Base-by-base conservation (phyloP, 1,284 basidiomycete genomes). In the Phellinidium pouzarii region DNA sequence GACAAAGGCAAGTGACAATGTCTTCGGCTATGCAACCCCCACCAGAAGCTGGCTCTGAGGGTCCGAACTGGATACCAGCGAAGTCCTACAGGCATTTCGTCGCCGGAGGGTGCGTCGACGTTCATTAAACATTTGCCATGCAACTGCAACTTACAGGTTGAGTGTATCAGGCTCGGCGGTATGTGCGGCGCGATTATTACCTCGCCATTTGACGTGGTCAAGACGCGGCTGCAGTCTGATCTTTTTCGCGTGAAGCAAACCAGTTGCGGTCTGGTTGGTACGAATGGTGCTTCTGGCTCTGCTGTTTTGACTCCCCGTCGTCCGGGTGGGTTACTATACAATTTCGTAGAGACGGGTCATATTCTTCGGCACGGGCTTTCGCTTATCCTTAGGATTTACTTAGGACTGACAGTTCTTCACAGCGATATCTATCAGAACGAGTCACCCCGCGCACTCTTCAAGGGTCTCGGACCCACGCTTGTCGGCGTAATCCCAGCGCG, bases 181-280 rank as follows among this genome's bases (percentile, higher is more conserved):
- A 97, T 99, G 94, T 92, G 92, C 64, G 96, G 95, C 42, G 94
- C 94, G 8, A 90, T 96, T 59, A 87, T 98, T 7, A 99, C 95
- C 0, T 93, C 92, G 34, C 95, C 95, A 0, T 94, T 99, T 61
- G 95, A 99, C 68, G 92, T 99, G 25, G 94, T 99, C 60, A 99
- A 99, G 71, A 99, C 96, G 25, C 84, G 95, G 3, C 74, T 99
- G 8, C 95, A 99, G 70, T 96, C 93, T 0, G 87, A 87, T 68
- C 71, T 97, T 37, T 97, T 94, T 67, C 75, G 76, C 44, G 77
- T 83, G 61, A 80, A 79, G 55, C 75, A 76, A 44, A 59, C 72
- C 4, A 70, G 74, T 4, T 67, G 71, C 19, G 65, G 74, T 4
- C 64, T 74, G 4, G 63, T 74, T 2, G 65, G 74, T 9, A 69